Conservation (phyloP, 352 stramenopile species). For the Globisporangium okanoganense region DNA sequence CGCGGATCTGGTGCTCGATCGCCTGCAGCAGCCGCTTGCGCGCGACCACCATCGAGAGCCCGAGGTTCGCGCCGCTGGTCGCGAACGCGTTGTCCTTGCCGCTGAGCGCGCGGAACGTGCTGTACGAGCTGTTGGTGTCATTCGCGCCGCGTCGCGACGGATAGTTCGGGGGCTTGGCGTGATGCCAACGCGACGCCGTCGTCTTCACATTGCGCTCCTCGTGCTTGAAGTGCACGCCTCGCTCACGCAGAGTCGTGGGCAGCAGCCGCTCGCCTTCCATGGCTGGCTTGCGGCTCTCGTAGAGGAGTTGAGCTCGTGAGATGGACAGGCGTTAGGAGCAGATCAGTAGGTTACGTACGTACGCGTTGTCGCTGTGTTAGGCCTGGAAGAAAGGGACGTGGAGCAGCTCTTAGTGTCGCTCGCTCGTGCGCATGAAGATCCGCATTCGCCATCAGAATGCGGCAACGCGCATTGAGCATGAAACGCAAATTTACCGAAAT, state of each 20-base stretch:
- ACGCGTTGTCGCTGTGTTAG: not conserved
- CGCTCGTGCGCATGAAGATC: slow-evolving; percentile 10
- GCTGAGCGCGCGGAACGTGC: slow-evolving; percentile 8
- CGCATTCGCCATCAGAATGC: not conserved
- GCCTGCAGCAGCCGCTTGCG: slow-evolving; percentile 51
- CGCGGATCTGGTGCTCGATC: slow-evolving; percentile 67
- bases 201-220: not conserved
- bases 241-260: slow-evolving; percentile 4
- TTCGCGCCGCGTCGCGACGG: not conserved
- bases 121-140: slow-evolving; percentile 6
- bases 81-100: slow-evolving; percentile 5
- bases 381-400: not conserved
- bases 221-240: not conserved
- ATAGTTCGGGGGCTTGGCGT: slow-evolving; percentile 12
- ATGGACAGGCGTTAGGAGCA: not conserved
- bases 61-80: slow-evolving; percentile 21
- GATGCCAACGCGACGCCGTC: slow-evolving; percentile 2
- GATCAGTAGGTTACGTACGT: not conserved
- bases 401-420: not conserved
- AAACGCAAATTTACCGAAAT: not conserved
- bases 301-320: not conserved
- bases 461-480: not conserved
- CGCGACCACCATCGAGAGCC: slow-evolving; percentile 46
- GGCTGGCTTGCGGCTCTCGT: not conserved
- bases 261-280: slow-evolving; percentile 6